Evolutionary conservation across 208 protist species (phyloP), one percentile per base, ranked within the genome.

Genomic region (Leishmania major): DNA sequence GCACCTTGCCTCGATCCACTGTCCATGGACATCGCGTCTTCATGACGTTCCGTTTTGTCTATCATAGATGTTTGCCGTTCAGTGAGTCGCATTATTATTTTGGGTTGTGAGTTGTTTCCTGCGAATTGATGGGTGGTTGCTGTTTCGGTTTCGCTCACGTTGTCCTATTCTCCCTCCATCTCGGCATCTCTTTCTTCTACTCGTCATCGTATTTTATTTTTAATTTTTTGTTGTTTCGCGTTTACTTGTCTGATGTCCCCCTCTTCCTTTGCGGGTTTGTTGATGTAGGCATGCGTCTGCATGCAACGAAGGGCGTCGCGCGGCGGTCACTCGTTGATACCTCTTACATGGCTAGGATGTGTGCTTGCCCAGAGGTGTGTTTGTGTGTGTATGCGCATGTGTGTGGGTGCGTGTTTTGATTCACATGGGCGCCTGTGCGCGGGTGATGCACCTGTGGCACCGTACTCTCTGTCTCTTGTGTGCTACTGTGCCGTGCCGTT

Each of bases 401-500:
- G n/a, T 28, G 67, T 64, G 67, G 74, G 67, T 75, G 35, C 75
- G 49, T 81, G 45, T 49, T 49, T 49, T 11, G 45, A 49, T 49
- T 49, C 45, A 49, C 45, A 49, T 49, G 70, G 8, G 28, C 13
- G 13, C 31, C 10, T 64, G 11, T 55, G 28, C 59, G 10, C 19
- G 59, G 7, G 28, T 64, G 28, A 10, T 13, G 28, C 22, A 31
- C 59, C 59, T 64, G 59, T 64, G 2, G 59, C 59, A 64, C 59
- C 59, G 59, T 64, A 6, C 31, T 64, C 59, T 71, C 13, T 28
- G 6, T 71, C 40, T 71, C 2, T 7, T 28, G 3, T 13, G 22
- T n/a, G 0, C n/a, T 47, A 22, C 0, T 17, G 17, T 28, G 17
- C 0, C 35, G 19, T 13, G 22, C 7, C 57, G 1, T 47, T 28